Base-by-base conservation (phyloP, 371 early-diverging fungal genomes). In the Rhizopus sp. region DNA sequence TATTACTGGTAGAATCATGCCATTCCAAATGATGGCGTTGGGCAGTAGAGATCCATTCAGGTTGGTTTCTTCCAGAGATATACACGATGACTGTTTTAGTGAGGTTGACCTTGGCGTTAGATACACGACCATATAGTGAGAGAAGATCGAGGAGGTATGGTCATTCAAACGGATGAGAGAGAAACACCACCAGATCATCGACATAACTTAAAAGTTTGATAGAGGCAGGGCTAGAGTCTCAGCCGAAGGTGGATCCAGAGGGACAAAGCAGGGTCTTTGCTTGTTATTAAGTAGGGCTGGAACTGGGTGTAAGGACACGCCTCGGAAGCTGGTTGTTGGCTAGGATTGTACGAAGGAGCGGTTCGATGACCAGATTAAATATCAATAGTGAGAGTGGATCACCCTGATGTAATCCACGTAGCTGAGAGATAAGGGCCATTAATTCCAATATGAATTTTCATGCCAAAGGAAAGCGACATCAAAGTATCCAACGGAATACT, bases 101-200 rank as follows among this genome's bases (percentile, higher is more conserved):
- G 4, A 57, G 4, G 30, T 64, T 64, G 0, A 49, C 45, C n/a
- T 53, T 55, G 6, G 65, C 60, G 16, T 64, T 64, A 46, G 44
- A 41, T 8, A 60, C 64, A 4, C 4, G 12, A 3, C 47, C 47
- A 35, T 58, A 63, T 23, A 32, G 3, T 0, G 17, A 2, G 0
- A 63, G 94, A 92, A 40, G 76, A 72, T 7, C 67, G 84, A 13
- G 93, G 94, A 69, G 99, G 99, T 1, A 64, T 93, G 73, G 99
- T 99, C 62, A 56, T 33, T 62, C 62, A 16, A 2, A 2, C 15
- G 49, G 38, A 32, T 5, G 3, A 5, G 40, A 16, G 12, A 70
- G 41, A 47, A 66, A 70, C 2, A 64, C 62, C 16, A 48, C 42
- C 0, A 70, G 34, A 40, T 65, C 61, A 46, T 63, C 64, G 0